phyloP scores from a whole-genome alignment of 164 flowering plant genomes.

The Magnolia sinica region DNA sequence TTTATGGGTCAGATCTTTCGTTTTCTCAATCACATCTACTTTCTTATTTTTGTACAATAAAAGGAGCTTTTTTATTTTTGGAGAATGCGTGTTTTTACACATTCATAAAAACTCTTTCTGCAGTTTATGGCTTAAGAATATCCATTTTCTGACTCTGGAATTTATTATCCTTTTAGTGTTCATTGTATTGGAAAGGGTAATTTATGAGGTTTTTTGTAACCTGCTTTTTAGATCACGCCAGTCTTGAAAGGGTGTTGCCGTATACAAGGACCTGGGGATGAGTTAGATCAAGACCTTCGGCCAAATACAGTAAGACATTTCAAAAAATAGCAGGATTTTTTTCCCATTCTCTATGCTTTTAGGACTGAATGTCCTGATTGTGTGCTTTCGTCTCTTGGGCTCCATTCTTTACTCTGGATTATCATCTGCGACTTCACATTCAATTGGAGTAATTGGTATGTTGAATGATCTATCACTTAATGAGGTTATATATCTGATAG shows the following conservation, averaged over 20 bases:
- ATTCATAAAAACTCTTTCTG: neutral
- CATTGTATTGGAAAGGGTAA: neutral
- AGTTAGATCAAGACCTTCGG: constrained; percentile 23
- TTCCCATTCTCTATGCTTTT: neutral
- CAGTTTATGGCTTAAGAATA: neutral
- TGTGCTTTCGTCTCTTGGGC: neutral
- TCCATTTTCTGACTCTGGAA: neutral
- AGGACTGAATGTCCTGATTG: neutral
- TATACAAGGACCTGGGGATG: constrained; percentile 44
- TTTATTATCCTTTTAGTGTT: neutral
- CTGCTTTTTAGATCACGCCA: constrained; percentile 48
- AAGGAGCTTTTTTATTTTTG: neutral
- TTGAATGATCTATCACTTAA: neutral
- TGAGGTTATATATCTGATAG: neutral
- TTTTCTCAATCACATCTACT: neutral
- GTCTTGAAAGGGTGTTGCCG: constrained; percentile 38
- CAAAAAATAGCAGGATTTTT: neutral
- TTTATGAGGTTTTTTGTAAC: neutral
- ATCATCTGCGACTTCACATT: neutral
- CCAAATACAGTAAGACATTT: constrained; percentile 47
- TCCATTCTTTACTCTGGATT: neutral
- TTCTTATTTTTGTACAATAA: neutral
- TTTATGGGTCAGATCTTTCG: neutral
- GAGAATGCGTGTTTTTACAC: neutral
- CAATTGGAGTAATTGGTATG: neutral